Conservation (phyloP, 352 stramenopile genomes). For the Globisporangium viniferum region DNA sequence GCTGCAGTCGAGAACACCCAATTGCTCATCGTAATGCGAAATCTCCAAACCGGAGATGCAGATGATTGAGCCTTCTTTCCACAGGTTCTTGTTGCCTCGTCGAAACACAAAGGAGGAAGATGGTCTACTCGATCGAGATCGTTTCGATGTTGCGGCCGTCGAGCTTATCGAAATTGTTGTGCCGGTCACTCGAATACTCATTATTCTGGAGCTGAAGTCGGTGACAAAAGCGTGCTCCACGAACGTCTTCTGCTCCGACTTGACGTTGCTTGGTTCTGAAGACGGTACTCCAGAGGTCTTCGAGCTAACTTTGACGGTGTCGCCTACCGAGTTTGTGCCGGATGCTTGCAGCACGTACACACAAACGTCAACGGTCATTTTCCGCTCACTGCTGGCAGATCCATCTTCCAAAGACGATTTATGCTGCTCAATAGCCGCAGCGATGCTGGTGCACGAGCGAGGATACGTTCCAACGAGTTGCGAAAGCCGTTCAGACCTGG, state of each 20-base stretch:
- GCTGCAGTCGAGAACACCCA: conserved; percentile 52
- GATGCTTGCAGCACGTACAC: conserved; percentile 44
- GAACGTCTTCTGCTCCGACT: conserved; percentile 21
- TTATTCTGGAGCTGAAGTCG: conserved; percentile 40
- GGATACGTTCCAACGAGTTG: background rate
- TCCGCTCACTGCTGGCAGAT: conserved; percentile 13
- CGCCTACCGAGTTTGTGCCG: conserved; percentile 24
- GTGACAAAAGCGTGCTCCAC: conserved; percentile 60
- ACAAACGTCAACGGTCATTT: conserved; percentile 43
- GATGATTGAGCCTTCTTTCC: conserved; percentile 51
- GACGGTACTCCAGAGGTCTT: conserved; percentile 19
- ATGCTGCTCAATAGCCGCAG: conserved; percentile 13
- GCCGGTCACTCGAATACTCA: conserved; percentile 51
- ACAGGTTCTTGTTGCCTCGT: conserved; percentile 42
- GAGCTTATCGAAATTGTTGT: conserved; percentile 20
- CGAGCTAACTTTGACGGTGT: conserved; percentile 14
- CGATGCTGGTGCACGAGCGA: conserved; percentile 9
- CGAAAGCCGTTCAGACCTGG: conserved; percentile 4
- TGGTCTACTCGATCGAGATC: background rate
- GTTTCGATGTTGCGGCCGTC: conserved; percentile 9
- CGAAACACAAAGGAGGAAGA: conserved; percentile 35
- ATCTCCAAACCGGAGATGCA: conserved; percentile 57
- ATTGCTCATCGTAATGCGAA: conserved; percentile 59
- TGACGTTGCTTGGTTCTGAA: conserved; percentile 11
- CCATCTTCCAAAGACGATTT: conserved; percentile 10